Evolutionary conservation across 768 basidiomycete species (phyloP).

Genomic region (Tubosaeta sp.): DNA sequence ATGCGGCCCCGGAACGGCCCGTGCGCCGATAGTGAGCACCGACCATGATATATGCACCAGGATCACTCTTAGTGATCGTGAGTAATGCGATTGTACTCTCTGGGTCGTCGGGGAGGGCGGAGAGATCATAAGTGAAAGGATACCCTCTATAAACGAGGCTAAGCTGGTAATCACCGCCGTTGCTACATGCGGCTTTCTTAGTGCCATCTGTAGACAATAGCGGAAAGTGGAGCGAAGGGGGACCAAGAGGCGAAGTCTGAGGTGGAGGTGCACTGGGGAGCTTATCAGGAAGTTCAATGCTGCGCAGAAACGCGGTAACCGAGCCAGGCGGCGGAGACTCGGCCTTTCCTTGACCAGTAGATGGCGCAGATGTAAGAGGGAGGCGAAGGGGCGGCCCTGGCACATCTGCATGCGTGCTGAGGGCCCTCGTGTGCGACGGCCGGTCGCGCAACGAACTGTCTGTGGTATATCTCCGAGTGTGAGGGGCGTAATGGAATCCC

Average conservation of each 20-base stretch:
- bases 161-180: conserved; percentile 15
- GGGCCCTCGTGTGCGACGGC: conserved; percentile 1
- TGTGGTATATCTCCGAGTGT: conserved; percentile 2
- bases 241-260: conserved; percentile 9
- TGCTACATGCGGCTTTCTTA: background rate
- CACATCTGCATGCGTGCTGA: conserved; percentile 8
- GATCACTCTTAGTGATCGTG: conserved; percentile 26
- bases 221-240: conserved; percentile 11
- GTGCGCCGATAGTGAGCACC: conserved; percentile 33
- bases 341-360: background rate
- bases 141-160: conserved; percentile 26
- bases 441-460: conserved; percentile 6
- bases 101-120: conserved; percentile 29
- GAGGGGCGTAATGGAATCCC: conserved; percentile 4
- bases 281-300: conserved; percentile 20
- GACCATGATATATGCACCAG: conserved; percentile 29
- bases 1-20: conserved; percentile 28
- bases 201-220: conserved; percentile 9
- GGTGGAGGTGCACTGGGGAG: conserved; percentile 6
- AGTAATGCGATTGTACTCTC: conserved; percentile 25
- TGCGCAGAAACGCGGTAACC: conserved; percentile 25
- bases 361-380: conserved; percentile 7
- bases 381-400: conserved; percentile 13
- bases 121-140: conserved; percentile 26
- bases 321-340: conserved; percentile 12